Conservation (phyloP, 495 filamentous ascomycete genomes). For the Cercophora scortea region DNA sequence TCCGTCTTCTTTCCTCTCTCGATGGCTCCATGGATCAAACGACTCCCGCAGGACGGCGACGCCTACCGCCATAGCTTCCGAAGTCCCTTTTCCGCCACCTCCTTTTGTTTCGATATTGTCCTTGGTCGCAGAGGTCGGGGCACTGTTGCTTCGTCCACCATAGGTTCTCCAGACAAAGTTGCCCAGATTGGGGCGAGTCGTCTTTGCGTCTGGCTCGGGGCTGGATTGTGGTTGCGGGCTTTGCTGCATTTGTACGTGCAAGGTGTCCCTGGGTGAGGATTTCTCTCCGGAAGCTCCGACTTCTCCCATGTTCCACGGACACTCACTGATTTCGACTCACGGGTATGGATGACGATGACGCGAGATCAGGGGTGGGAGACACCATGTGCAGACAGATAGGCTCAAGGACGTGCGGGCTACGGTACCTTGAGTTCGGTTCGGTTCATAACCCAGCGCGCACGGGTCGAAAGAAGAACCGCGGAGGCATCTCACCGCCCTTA, state of each 20-base stretch:
- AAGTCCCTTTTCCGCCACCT: not conserved
- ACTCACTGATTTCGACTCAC: constrained; percentile 7
- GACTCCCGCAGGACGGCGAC: constrained; percentile 17
- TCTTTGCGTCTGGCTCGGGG: too few relatives aligned
- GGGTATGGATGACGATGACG: constrained; percentile 30
- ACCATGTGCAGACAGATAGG: constrained; percentile 10
- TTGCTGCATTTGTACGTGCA: constrained; percentile 14
- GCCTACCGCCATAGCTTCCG: constrained; percentile 17
- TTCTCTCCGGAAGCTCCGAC: constrained; percentile 3
- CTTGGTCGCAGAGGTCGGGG: constrained; percentile 3
- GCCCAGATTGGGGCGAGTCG: constrained; percentile 6
- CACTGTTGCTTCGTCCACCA: constrained; percentile 15
- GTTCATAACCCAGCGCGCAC: constrained; percentile 23
- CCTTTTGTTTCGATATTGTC: not conserved
- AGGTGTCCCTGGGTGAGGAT: not conserved
- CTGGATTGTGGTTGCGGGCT: not conserved
- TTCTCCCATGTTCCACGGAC: constrained; percentile 12
- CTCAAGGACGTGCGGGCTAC: too few relatives aligned
- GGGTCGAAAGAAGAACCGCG: constrained; percentile 27
- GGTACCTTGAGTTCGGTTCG: too few relatives aligned
- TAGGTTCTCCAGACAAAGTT: constrained; percentile 24
- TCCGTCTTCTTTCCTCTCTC: constrained; percentile 5
- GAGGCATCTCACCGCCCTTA: constrained; percentile 30
- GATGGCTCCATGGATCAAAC: constrained; percentile 22
- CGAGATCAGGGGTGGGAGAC: constrained; percentile 21